These are phyloP conservation scores for Daldinia childiae DNA, from an alignment of 495 filamentous ascomycete species.

Conservation along the genomic window DNA sequence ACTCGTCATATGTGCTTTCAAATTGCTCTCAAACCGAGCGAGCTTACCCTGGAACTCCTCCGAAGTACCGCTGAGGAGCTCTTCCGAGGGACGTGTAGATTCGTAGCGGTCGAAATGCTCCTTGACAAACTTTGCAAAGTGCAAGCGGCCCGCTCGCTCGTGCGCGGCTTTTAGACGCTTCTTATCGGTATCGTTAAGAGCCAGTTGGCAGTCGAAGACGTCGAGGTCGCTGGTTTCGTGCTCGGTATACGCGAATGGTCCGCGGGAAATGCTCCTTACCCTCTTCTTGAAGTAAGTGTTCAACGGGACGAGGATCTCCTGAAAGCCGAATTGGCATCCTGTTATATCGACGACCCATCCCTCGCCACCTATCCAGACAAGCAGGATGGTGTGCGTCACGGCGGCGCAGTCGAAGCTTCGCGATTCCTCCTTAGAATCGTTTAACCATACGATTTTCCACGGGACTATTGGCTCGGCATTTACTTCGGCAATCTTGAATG, in stretches of 20 bases:
- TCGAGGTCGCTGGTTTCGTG: constrained; percentile 1
- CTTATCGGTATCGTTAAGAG: background rate
- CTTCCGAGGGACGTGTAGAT: background rate
- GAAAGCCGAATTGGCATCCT: constrained; percentile 1
- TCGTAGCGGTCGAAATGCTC: background rate
- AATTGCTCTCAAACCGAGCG: background rate
- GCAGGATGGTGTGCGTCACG: background rate
- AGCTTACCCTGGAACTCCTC: background rate
- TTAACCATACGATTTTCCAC: background rate
- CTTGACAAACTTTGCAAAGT: background rate
- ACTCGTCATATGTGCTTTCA: background rate
- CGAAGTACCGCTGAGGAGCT: background rate
- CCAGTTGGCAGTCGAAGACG: background rate
- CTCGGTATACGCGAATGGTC: background rate
- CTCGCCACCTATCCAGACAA: background rate
- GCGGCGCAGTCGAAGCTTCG: background rate
- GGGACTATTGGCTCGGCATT: background rate
- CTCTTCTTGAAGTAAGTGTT: background rate
- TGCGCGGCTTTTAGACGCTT: background rate
- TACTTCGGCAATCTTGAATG: background rate
- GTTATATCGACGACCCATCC: background rate
- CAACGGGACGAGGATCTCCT: background rate
- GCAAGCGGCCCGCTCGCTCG: background rate
- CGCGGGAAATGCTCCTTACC: too few relatives aligned
- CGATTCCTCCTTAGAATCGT: background rate